A percentile compares a stretch with the other conserved stretches of the same genome.
Evolutionary conservation across 768 basidiomycete genomes (phyloP).

Genomic region (Sporobolomyces roseus): DNA sequence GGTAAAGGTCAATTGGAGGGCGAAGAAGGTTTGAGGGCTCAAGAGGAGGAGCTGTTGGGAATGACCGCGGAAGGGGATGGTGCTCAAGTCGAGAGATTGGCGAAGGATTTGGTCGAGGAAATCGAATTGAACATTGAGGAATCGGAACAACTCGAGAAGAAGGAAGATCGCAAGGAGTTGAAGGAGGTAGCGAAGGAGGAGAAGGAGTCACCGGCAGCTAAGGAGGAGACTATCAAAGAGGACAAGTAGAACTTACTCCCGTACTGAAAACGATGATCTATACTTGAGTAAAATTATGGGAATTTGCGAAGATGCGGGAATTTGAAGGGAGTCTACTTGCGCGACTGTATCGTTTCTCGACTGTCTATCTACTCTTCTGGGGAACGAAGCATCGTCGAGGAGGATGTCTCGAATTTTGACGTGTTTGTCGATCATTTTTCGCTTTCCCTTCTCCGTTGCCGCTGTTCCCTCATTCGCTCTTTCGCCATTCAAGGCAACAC

Average conservation of each 20-base stretch:
- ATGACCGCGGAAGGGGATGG: not conserved
- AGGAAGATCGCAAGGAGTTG: constrained; percentile 9
- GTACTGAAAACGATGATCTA: too few relatives aligned
- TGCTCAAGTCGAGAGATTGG: constrained; percentile 11
- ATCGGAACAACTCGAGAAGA: not conserved
- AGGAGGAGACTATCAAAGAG: constrained; percentile 10
- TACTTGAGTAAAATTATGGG: too few relatives aligned
- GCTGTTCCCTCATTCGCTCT: too few relatives aligned
- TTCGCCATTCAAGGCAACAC: too few relatives aligned
- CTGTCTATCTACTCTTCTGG: too few relatives aligned
- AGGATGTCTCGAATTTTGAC: not conserved
- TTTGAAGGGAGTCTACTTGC: too few relatives aligned
- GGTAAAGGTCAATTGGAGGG: constrained; percentile 22
- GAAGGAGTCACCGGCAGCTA: not conserved
- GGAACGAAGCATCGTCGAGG: too few relatives aligned
- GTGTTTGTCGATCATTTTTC: not conserved
- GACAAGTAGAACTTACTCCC: not conserved
- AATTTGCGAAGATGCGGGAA: too few relatives aligned
- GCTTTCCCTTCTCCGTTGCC: not conserved
- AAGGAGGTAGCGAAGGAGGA: constrained; percentile 1
- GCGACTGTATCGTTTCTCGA: too few relatives aligned
- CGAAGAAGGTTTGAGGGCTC: not conserved
- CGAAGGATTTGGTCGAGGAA: constrained; percentile 28
- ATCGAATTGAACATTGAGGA: not conserved
- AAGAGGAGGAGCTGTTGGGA: not conserved